Conservation (phyloP, 108 stramenopile species). For the Pseudonitzschia multistriata region DNA sequence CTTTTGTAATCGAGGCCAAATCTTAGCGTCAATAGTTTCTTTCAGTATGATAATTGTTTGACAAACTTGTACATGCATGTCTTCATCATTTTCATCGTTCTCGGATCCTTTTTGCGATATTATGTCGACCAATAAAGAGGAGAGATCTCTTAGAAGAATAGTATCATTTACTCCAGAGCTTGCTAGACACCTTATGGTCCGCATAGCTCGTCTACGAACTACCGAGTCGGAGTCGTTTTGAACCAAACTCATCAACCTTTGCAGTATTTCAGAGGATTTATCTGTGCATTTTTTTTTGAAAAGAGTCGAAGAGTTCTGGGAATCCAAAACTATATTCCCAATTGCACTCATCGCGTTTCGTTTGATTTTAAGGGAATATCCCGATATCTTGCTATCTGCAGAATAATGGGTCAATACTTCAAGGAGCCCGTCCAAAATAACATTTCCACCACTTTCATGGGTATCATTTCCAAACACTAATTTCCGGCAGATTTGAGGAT, state of each 20-base stretch:
- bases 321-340: conserved; percentile 33
- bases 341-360: conserved; percentile 40
- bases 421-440: conserved; percentile 15
- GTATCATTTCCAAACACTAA: conserved; percentile 10
- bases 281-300: not conserved
- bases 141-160: conserved; percentile 6
- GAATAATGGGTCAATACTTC: conserved; percentile 3
- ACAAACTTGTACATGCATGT: conserved; percentile 38
- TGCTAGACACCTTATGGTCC: conserved; percentile 40
- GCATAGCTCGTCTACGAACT: conserved; percentile 41
- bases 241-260: conserved; percentile 14
- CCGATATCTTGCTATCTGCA: not conserved
- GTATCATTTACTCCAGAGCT: not conserved
- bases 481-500: conserved; percentile 7
- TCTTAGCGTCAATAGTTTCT: not conserved
- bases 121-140: conserved; percentile 17
- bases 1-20: conserved; percentile 27
- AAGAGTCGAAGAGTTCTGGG: conserved; percentile 4
- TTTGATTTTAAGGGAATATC: conserved; percentile 14
- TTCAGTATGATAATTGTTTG: conserved; percentile 19
- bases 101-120: conserved; percentile 16
- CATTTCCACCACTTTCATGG: conserved; percentile 13
- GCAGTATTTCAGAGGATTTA: not conserved
- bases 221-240: conserved; percentile 29
- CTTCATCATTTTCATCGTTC: conserved; percentile 35